Base-by-base conservation (phyloP, 1,284 basidiomycete genomes). In the Rhizopogon parksii region DNA sequence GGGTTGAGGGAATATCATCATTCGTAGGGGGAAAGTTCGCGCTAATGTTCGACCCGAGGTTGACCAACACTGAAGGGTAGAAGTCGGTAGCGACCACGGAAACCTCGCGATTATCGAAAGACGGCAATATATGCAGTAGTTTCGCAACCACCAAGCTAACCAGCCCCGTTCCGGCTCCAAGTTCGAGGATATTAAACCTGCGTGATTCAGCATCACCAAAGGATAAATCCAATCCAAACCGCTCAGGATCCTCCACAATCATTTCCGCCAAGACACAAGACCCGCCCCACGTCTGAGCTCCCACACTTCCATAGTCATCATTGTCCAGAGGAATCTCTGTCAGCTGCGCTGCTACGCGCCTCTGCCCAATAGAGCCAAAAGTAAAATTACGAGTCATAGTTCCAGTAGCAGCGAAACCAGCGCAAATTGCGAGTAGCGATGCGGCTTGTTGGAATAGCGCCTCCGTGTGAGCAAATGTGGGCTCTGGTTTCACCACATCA, bases 231-330 rank as follows among this genome's bases (percentile, higher is more conserved):
- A 84, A 63, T 3, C 77, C 77, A 60, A 87, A 90, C 2, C 58
- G 57, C 1, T 53, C 60, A 0, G 89, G 88, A 24, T 74, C 63
- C 17, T 82, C 74, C 1, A 80, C 77, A 47, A 95, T 79, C 68
- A 85, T 78, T 60, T 92, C 83, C 0, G 90, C 82, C 37, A 95
- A 75, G 4, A 95, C 79, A 57, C 88, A 91, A 0, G 90, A 87
- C 4, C 83, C 80, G 1, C 91, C 92, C 93, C 92, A 95, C 0
- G 92, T 95, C 67, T 95, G 91, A 15, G 91, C 85, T 5, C 92
- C 93, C 15, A 94, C 85, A 48, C 79, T 83, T 3, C 77, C 71
- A 57, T 85, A 86, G 61, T 93, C 86, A n/a, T 73, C 68, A 49
- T 87, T 84, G 34, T 83, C 78, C 42, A 93, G 72, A 0, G 89